A percentile compares a stretch with the other conserved stretches of the same genome.
Evolutionary conservation across 2,329 filamentous ascomycete species (phyloP).

Genomic region (Dactylonectria estremocensis): DNA sequence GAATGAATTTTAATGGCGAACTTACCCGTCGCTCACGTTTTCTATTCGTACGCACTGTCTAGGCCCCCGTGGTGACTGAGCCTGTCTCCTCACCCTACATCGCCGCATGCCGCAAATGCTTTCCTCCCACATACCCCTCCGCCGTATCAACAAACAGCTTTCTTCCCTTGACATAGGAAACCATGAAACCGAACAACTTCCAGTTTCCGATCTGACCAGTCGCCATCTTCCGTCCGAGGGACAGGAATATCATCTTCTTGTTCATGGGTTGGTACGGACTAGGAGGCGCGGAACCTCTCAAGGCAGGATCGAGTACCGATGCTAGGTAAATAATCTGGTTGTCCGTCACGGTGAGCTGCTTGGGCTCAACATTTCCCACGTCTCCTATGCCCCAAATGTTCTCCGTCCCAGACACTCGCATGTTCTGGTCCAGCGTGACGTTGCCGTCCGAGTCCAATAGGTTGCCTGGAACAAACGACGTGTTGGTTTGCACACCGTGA

Average conservation of each 20-base stretch:
- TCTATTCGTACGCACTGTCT: too few species aligned
- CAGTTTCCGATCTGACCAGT: slow-evolving; percentile 54
- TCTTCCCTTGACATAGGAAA: slow-evolving; percentile 53
- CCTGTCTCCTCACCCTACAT: slow-evolving; percentile 44
- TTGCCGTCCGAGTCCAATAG: slow-evolving; percentile 53
- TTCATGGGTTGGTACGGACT: slow-evolving; percentile 40
- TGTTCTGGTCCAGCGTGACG: slow-evolving; percentile 52
- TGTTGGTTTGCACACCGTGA: slow-evolving; percentile 61
- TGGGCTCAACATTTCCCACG: slow-evolving; percentile 57
- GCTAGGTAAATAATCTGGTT: slow-evolving; percentile 53
- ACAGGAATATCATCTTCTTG: slow-evolving; percentile 51
- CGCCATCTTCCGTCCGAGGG: slow-evolving; percentile 47
- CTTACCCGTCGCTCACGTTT: too few species aligned
- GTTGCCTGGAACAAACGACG: slow-evolving; percentile 54
- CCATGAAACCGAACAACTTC: slow-evolving; percentile 51
- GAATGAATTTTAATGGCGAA: too few species aligned
- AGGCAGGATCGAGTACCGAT: slow-evolving; percentile 47
- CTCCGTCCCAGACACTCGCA: slow-evolving; percentile 50
- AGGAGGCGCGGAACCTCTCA: slow-evolving; percentile 35
- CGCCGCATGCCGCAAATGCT: slow-evolving; percentile 46
- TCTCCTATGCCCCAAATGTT: slow-evolving; percentile 63
- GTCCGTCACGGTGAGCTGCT: slow-evolving; percentile 54
- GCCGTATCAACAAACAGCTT: slow-evolving; percentile 53
- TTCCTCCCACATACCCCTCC: slow-evolving; percentile 48
- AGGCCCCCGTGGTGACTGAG: too few species aligned